Conservation (phyloP, 2,329 filamentous ascomycete species). For the Ophiosphaerella korrae region DNA sequence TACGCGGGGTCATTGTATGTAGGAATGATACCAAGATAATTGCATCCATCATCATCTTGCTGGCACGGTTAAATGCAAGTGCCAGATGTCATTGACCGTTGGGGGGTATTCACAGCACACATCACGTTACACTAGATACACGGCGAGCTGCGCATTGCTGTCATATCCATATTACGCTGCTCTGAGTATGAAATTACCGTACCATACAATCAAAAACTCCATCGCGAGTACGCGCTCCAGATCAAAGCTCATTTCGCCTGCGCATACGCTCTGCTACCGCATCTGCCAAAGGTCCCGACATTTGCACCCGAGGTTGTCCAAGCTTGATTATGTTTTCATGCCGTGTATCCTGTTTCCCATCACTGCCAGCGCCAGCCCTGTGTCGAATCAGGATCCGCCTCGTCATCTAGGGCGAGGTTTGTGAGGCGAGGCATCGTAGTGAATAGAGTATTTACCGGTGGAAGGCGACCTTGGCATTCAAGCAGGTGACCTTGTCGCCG, state of each 20-base stretch:
- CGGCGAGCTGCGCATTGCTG: slow-evolving; percentile 10
- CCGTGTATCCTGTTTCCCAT: slow-evolving; percentile 1
- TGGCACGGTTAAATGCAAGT: too few species aligned
- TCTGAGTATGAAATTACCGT: neutral
- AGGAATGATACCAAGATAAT: slow-evolving; percentile 3
- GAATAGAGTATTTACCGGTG: slow-evolving; percentile 40
- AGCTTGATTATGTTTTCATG: slow-evolving; percentile 25
- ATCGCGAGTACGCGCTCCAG: neutral
- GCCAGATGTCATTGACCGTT: too few species aligned
- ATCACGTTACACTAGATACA: too few species aligned
- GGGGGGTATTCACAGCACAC: too few species aligned
- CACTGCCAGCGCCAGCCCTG: slow-evolving; percentile 18
- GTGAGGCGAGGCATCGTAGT: slow-evolving; percentile 3
- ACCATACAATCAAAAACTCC: too few species aligned
- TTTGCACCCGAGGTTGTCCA: slow-evolving; percentile 39
- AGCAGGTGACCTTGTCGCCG: slow-evolving; percentile 78
- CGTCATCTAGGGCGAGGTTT: neutral
- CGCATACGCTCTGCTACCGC: slow-evolving; percentile 37
- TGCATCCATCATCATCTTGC: neutral
- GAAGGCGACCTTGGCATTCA: slow-evolving; percentile 76
- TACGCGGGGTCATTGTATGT: neutral
- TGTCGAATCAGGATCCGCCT: slow-evolving; percentile 1
- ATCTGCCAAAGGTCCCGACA: slow-evolving; percentile 43
- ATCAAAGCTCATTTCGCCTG: slow-evolving; percentile 40
- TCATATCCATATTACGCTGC: slow-evolving; percentile 30